A percentile compares a stretch with the other conserved stretches of the same genome.
These are phyloP conservation scores for Microdochium trichocladiopsis DNA, from an alignment of 2,329 filamentous ascomycete genomes.

Conservation along the genomic window DNA sequence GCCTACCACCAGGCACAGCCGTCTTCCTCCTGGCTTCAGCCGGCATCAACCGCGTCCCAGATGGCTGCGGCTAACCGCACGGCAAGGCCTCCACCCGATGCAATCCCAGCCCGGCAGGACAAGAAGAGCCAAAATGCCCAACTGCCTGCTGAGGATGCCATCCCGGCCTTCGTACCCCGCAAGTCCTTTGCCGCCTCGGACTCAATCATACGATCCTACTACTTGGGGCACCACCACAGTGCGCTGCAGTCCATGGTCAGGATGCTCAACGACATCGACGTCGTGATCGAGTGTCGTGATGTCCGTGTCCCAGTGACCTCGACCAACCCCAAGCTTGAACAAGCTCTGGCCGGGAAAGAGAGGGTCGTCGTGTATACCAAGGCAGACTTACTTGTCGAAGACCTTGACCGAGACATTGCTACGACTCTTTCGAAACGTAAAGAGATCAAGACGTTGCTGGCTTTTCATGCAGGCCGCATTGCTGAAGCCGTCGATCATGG, in stretches of 20 bases:
- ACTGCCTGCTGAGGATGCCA: no score
- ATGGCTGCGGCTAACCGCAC: no score
- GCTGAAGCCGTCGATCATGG: no score
- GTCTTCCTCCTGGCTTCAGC: no score
- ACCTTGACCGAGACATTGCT: conserved; percentile 6
- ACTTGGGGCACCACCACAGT: conserved; percentile 83
- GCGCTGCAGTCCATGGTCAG: conserved; percentile 78
- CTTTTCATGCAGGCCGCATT: background rate
- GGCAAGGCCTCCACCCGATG: no score
- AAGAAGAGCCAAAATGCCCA: no score
- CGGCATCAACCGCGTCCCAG: no score
- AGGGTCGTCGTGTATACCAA: conserved; percentile 90
- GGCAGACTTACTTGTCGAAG: conserved; percentile 57
- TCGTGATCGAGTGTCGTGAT: conserved; percentile 93
- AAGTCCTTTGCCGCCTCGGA: conserved; percentile 61
- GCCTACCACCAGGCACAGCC: no score
- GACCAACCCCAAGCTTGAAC: conserved; percentile 84
- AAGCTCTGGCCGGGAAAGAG: conserved; percentile 62
- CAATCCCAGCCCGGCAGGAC: no score
- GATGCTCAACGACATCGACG: conserved; percentile 71
- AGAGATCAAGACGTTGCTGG: conserved; percentile 1
- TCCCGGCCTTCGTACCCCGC: conserved; percentile 71
- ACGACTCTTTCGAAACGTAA: conserved; percentile 14
- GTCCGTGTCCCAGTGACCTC: conserved; percentile 85
- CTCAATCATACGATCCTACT: conserved; percentile 83